Base-by-base conservation (phyloP, 768 basidiomycete species). In the Tylopilus balloui region DNA sequence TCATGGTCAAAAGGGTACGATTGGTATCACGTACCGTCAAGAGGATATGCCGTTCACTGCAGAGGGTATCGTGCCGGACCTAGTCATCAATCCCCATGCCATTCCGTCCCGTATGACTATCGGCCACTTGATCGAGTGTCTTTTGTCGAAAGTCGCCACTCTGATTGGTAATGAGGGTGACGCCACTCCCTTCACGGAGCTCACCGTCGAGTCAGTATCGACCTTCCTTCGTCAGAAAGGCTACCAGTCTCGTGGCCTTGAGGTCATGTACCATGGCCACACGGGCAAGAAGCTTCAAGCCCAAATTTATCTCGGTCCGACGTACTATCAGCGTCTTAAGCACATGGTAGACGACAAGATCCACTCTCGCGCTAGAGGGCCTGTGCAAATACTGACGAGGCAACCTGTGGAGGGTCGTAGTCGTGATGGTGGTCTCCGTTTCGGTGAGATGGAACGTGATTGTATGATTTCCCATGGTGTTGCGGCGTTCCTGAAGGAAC, bases 291-390 rank as follows among this genome's bases (percentile, higher is more conserved):
- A 99, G 67, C 80, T 99, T 2, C 94, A 97, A 66, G 96, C 96
- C 9, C 96, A 99, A 65, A 83, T 99, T 12, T 99, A 98, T 69
- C 86, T 99, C 53, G 96, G 96, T 6, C 96, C 96, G 14, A 99
- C 96, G 5, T 99, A 99, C 68, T 99, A 99, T 68, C 95, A 99
- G 68, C 86, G 95, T 31, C 76, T 98, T 57, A 98, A 98, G 74
- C 96, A 99, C 72, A 99, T 99, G 95, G 96, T 99, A 38, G 94
- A 97, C 67, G 96, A 99, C 71, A 99, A 99, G 75, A 99, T 98
- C 46, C 96, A 99, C 71, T 95, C 96, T 24, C 83, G 96, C 48
- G 96, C 96, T 17, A 73, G 96, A 68, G 96, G 96, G 13, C 96
- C 96, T 5, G 91, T 99, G 9, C 96, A 99, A 68, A 99, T 98